Evolutionary conservation across 2,329 filamentous ascomycete species (phyloP), one percentile per base, ranked within the genome.

Genomic region (Pyrenophora teres): DNA sequence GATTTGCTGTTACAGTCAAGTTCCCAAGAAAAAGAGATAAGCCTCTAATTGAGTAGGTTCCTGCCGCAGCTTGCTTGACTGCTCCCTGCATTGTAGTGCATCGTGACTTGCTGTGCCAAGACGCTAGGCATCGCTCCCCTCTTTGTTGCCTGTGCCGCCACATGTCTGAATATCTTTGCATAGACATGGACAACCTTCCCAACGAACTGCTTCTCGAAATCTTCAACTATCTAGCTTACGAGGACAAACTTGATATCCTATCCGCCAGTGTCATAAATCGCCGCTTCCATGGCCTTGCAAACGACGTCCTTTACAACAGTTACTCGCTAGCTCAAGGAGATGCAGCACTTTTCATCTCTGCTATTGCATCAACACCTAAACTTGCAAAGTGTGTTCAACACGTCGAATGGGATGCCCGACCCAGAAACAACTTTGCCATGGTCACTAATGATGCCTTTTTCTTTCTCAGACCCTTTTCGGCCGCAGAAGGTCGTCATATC

Each of bases 121-220:
- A 33, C 44, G 18, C 27, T 46, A 39, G 27, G 3, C 6, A 6
- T 21, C 19, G 13, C 18, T 38, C 36, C 35, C 36, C 36, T 38
- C 15, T 13, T 21, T 21, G 18, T 3, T 23, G 18, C 5, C 5
- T 4, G 18, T 38, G n/a, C 36, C 36, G 15, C 15, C 15, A 15
- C 15, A 15, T 15, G 1, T 15, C 15, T 15, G 15, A 15, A 15
- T 15, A 15, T 15, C 15, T 15, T 15, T 15, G 3, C n/a, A 12
- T 8, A 9, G 15, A 30, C 25, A 40, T 54, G 35, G 48, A 54
- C 6, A 18, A 16, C n/a, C 43, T 53, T 18, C 50, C 50, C 13
- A 27, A 50, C 10, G 46, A 54, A 35, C 21, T 56, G 23, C 15
- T 56, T 15, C 36, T 46, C 32, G 41, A 44, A 10, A 47, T 52